Conservation (phyloP, 2,329 filamentous ascomycete genomes). For the Penicillium janthinellum region DNA sequence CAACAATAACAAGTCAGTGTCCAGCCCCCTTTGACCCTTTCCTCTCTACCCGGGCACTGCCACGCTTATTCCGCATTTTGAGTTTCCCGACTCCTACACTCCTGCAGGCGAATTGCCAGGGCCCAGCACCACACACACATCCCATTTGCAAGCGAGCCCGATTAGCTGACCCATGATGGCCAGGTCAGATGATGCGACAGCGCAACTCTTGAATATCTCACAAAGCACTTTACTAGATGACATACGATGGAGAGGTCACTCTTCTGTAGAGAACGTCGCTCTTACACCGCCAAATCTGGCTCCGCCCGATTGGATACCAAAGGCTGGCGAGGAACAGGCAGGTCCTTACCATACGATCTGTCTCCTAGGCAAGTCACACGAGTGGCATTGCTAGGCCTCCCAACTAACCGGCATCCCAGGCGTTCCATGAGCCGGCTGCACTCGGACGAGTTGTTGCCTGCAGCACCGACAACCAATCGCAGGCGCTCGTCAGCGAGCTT, state of each 20-base stretch:
- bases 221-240: not conserved
- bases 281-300: not conserved
- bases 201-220: not conserved
- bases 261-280: not conserved
- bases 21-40: not conserved
- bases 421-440: constrained; percentile 6
- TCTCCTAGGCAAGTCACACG: constrained; percentile 7
- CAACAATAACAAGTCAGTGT: not conserved
- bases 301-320: constrained; percentile 4
- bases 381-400: constrained; percentile 1
- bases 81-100: not conserved
- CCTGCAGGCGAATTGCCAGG: not conserved
- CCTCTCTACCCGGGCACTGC: not conserved
- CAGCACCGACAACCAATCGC: constrained; percentile 15
- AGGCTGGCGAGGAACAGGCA: constrained; percentile 12
- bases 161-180: not conserved
- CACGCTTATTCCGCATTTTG: not conserved
- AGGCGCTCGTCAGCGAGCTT: constrained; percentile 10
- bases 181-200: constrained; percentile 1
- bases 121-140: too few species aligned
- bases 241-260: constrained; percentile 2
- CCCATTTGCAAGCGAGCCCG: not conserved
- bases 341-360: constrained; percentile 1
- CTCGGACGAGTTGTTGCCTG: constrained; percentile 7
- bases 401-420: constrained; percentile 8